Base-by-base conservation (phyloP, 441 rosid genomes). In the Euphorbia neoarborescens region DNA sequence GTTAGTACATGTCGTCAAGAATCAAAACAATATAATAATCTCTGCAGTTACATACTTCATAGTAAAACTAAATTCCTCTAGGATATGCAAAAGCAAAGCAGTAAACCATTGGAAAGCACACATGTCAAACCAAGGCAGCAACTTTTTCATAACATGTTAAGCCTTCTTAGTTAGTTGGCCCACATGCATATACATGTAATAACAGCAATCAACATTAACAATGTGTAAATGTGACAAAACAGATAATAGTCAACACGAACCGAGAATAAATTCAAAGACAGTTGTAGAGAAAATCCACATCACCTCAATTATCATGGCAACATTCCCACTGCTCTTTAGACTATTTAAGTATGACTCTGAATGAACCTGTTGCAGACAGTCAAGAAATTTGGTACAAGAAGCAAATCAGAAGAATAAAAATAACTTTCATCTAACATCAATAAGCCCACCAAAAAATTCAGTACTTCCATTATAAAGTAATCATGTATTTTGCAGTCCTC, bases 271-370 rank as follows among this genome's bases (percentile, higher is more conserved):
- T 8, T 32, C 1, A 7, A 35, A 22, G 24, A 59, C 20, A 30
- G 58, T 3, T 40, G 22, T 20, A 56, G 24, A 63, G 50, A 59
- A 62, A 66, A 30, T 69, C 53, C 70, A 65, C 71, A 59, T 72
- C 77, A 90, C 99, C 96, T 94, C 96, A 25, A 86, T 64, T 80
- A 91, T 91, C 77, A 58, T 82, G 79, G 99, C 92, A 46, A 94
- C 95, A 72, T 84, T 86, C 24, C 75, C 40, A 75, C 99, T 94
- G 75, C 78, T 79, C 81, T 89, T 90, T 62, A 94, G 81, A 78
- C 96, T 91, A 56, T 82, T 76, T 80, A 94, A 82, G 83, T 91
- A 94, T 30, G 82, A 69, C 77, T 83, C 89, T 11, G 94, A 79
- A 75, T 94, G 99, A 14, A 94, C 96, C 99, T 91, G 77, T 73